Evolutionary conservation across 306 rosid species (phyloP), one percentile per base, ranked within the genome.

Genomic region (Hippophae rhamnoides): DNA sequence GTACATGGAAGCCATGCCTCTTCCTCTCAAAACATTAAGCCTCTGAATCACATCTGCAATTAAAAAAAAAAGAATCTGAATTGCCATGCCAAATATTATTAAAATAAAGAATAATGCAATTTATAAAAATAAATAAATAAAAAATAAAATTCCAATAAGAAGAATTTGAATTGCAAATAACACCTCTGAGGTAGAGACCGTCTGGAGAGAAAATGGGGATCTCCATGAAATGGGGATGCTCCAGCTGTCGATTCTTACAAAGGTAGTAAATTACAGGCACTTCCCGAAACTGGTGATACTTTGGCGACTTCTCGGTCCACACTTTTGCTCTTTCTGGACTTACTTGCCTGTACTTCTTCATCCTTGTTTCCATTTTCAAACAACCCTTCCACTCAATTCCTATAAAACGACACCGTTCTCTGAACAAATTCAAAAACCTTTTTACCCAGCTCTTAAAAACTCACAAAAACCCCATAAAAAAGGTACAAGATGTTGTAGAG

Each of bases 161-260:
- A 40, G 55, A 25, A 13, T 10, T 27, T 47, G 25, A 27, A 26
- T 9, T 43, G 43, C 13, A 41, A 3, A 51, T 31, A 41, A 42
- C 70, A 90, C 97, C 97, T 87, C 90, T 82, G 78, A 90, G 74
- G 67, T 59, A 72, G 52, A 87, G 80, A 5, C 97, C 94, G 10
- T 77, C 77, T 5, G 87, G 73, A 49, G 97, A 90, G 9, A 85
- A 71, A 44, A 90, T 53, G 1, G 82, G 77, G 48, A 90, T 85
- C 79, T 90, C 97, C 95, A 90, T 84, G 86, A 90, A 90, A 76
- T 90, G 97, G 64, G 97, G 97, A 46, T 90, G 97, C 65, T 90
- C 95, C 3, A 90, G 85, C 70, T 84, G 94, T 62, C 97, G 80
- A 53, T 90, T 87, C 66, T 90, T 64, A 63, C 82, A 82, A 45